Conservation (phyloP, 441 rosid species). For the Omphalea diandra region DNA sequence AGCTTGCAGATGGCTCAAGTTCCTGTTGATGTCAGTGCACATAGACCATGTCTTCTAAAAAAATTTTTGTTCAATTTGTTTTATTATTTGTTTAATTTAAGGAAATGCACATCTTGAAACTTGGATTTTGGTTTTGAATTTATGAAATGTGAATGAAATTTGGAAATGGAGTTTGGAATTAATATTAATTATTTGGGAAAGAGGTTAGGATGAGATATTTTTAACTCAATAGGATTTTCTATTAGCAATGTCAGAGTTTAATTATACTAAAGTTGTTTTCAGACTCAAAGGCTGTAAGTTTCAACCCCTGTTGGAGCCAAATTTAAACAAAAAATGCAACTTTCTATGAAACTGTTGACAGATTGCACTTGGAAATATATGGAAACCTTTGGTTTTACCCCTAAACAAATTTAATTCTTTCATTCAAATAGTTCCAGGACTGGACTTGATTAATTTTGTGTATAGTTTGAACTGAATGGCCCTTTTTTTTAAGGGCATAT, state of each 20-base stretch:
- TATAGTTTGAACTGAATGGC: too few relatives aligned
- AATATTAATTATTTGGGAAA: neutral
- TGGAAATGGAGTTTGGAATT: neutral
- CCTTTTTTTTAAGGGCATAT: too few relatives aligned
- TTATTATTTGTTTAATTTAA: neutral
- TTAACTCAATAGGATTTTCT: too few relatives aligned
- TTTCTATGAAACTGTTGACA: too few relatives aligned
- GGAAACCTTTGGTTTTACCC: too few relatives aligned
- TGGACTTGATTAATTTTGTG: neutral
- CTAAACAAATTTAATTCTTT: neutral
- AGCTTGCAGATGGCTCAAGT: conserved; percentile 68
- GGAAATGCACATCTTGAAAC: neutral
- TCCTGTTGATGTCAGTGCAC: conserved; percentile 60
- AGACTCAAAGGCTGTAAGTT: too few relatives aligned
- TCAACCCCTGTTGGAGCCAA: too few relatives aligned
- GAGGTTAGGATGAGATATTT: neutral
- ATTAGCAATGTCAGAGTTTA: too few relatives aligned
- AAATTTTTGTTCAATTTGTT: neutral
- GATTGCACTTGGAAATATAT: neutral
- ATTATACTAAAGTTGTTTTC: too few relatives aligned
- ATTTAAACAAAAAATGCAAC: too few relatives aligned
- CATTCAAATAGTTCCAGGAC: neutral
- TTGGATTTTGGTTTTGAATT: neutral
- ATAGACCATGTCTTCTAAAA: neutral
- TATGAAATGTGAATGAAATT: too few relatives aligned